Conservation (phyloP, 768 basidiomycete genomes). For the Paxillus ammoniavirescens region DNA sequence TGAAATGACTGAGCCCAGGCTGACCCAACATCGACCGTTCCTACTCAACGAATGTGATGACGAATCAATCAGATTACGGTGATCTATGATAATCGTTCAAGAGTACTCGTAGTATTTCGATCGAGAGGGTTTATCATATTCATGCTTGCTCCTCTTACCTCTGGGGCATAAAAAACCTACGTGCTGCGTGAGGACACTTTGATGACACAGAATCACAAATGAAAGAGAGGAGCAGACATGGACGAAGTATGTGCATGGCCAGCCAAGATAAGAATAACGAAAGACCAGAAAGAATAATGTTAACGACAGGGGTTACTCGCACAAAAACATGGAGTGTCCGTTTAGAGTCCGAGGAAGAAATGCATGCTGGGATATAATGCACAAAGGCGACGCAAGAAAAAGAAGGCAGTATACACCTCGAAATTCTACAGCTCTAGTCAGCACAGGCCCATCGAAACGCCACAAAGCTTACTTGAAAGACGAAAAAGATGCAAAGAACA, state of each 20-base stretch:
- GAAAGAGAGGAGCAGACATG: constrained; percentile 9
- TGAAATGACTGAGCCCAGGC: no score
- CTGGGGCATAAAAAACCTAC: constrained; percentile 23
- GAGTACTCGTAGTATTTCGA: constrained; percentile 28
- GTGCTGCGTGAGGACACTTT: constrained; percentile 11
- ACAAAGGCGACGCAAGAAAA: constrained; percentile 10
- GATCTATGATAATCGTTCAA: constrained; percentile 25
- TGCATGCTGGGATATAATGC: constrained; percentile 26
- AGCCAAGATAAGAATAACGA: constrained; percentile 25
- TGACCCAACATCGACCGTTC: no score
- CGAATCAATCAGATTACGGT: constrained; percentile 26
- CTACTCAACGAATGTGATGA: background rate
- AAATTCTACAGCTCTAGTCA: constrained; percentile 7
- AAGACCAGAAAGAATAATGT: constrained; percentile 27
- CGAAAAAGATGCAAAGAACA: constrained; percentile 11
- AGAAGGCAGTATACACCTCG: constrained; percentile 22
- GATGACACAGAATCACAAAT: constrained; percentile 9
- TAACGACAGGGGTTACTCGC: constrained; percentile 26
- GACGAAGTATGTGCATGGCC: constrained; percentile 23
- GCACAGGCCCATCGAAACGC: background rate
- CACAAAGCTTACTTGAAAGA: constrained; percentile 15
- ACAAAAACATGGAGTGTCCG: constrained; percentile 14
- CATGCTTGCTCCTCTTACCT: constrained; percentile 24
- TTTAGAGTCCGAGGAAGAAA: constrained; percentile 16
- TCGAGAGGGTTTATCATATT: constrained; percentile 16